These are phyloP conservation scores for Acacia concinna DNA, from an alignment of 331 rosid species.

Conservation along the genomic window DNA sequence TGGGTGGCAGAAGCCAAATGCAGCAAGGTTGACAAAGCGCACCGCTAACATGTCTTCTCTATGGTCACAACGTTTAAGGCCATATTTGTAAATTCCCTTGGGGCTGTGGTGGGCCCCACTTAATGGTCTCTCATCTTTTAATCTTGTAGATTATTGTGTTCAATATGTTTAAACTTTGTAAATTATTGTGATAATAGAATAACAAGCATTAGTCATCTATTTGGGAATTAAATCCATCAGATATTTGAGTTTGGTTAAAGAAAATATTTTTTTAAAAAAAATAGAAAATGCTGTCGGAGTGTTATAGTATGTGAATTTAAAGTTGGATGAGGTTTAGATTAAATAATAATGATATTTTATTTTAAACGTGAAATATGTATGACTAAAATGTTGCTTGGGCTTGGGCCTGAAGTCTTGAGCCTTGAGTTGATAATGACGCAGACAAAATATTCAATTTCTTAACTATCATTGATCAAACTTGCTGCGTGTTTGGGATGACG, in stretches of 20 bases:
- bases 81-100: slow-evolving; percentile 25
- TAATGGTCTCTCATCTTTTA: background rate
- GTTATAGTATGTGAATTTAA: background rate
- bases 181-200: background rate
- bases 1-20: slow-evolving; percentile 71
- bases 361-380: background rate
- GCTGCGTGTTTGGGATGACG: background rate
- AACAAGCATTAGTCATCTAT: background rate
- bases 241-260: background rate
- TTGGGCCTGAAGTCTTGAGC: too few species aligned
- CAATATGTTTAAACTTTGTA: background rate
- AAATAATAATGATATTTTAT: background rate
- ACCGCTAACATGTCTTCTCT: slow-evolving; percentile 29
- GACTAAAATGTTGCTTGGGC: background rate
- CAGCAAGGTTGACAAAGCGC: slow-evolving; percentile 38
- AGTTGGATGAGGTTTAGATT: background rate
- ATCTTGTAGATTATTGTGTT: background rate
- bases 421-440: background rate
- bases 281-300: background rate
- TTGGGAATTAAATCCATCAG: background rate
- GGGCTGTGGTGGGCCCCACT: background rate
- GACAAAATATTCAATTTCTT: background rate
- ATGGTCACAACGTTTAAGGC: slow-evolving; percentile 29
- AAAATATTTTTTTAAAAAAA: background rate
- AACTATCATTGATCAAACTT: background rate